Evolutionary conservation across 352 stramenopile genomes (phyloP), one percentile per base, ranked within the genome.

Genomic region (Pythium coloratum): DNA sequence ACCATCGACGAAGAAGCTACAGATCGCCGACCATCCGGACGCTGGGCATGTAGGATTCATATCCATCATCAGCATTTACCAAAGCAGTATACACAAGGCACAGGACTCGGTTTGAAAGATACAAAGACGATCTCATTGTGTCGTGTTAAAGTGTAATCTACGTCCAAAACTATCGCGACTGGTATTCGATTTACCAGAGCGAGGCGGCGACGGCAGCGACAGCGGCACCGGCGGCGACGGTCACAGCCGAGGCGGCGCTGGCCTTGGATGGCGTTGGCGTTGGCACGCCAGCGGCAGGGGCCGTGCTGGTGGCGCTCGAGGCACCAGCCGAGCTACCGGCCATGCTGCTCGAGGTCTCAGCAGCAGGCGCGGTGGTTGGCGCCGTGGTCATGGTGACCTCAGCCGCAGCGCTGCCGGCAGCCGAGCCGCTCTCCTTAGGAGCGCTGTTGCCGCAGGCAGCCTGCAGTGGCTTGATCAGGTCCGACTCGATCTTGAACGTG

Each of bases 401-500:
- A 24, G 20, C 10, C 49, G 20, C 20, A 24, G 20, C 20, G 20
- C 16, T 30, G 16, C 46, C 12, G 36, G 36, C 12, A 16, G 7
- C 44, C 44, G 44, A 50, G 44, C 44, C 44, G 13, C 5, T 6
- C 18, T 50, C 44, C 44, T 50, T 26, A 28, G 26, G 26, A 2
- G 13, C 8, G 32, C 28, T 16, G 26, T 28, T 10, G 18, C 3
- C 24, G 32, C 60, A 69, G 8, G 55, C 63, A 26, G 18, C 33
- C 63, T 64, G 38, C 32, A 69, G 46, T 42, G 63, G 56, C 18
- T 42, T 69, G 55, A 69, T 44, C 5, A 69, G 34, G 26, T 69
- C 34, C 6, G 55, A 55, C 55, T 69, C 55, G 47, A 69, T 30
- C 57, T 65, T 66, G 57, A 71, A 62, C 20, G 38, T 30, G 32